phyloP scores from a whole-genome alignment of 192 early-diverging fungal genomes.

The Phycomyces nitens region DNA sequence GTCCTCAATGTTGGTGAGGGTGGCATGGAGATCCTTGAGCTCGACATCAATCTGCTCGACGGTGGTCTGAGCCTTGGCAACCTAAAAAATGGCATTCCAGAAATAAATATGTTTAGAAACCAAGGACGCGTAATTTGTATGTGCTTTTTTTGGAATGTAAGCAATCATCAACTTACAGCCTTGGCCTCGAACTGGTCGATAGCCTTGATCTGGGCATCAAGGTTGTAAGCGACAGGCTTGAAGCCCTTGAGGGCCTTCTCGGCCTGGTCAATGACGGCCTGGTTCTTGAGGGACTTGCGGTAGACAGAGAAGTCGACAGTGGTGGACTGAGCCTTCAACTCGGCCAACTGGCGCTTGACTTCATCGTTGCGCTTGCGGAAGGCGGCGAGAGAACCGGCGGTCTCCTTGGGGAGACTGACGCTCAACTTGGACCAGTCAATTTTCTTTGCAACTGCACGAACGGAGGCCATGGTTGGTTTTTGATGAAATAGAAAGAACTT shows the following conservation, averaged over 20 bases:
- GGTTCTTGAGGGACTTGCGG: slow-evolving; percentile 87
- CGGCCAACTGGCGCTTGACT: slow-evolving; percentile 74
- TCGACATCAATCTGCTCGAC: slow-evolving; percentile 81
- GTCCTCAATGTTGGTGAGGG: slow-evolving; percentile 89
- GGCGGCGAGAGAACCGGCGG: slow-evolving; percentile 73
- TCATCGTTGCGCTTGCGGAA: slow-evolving; percentile 97
- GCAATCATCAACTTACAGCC: slow-evolving; percentile 63
- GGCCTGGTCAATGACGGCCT: slow-evolving; percentile 82
- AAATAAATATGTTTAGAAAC: not conserved
- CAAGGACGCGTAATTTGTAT: not conserved
- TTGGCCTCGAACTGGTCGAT: slow-evolving; percentile 75
- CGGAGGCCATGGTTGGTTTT: slow-evolving; percentile 33
- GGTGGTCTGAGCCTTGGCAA: slow-evolving; percentile 79
- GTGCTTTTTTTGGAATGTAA: too few relatives aligned
- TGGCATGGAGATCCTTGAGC: slow-evolving; percentile 81
- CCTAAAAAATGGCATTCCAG: slow-evolving; percentile 40
- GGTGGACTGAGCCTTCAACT: slow-evolving; percentile 79
- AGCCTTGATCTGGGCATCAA: slow-evolving; percentile 80
- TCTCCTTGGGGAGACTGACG: slow-evolving; percentile 84
- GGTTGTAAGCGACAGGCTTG: slow-evolving; percentile 78
- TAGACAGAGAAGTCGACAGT: slow-evolving; percentile 88
- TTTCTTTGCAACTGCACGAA: slow-evolving; percentile 59
- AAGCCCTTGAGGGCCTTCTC: slow-evolving; percentile 81
- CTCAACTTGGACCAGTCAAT: slow-evolving; percentile 90
- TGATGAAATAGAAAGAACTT: not conserved